These are phyloP conservation scores for Spathaspora boniae DNA, from an alignment of 805 yeast species.

Conservation along the genomic window DNA sequence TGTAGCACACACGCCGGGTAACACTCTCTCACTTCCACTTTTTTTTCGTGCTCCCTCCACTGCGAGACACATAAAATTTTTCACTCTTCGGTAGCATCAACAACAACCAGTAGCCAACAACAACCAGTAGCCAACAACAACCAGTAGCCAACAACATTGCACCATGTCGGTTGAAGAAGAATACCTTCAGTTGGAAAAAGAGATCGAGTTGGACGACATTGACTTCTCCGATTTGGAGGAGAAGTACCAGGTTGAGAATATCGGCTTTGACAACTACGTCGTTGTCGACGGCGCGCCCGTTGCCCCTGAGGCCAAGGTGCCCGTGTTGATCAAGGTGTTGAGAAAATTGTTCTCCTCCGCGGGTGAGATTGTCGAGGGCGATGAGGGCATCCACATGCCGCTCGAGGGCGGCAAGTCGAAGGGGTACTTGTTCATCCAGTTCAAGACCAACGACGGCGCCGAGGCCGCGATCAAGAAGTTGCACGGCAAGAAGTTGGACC, in stretches of 20 bases:
- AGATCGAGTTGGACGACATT: slow-evolving; percentile 47
- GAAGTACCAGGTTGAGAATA: slow-evolving; percentile 60
- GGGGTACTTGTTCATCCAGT: slow-evolving; percentile 86
- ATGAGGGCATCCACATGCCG: slow-evolving; percentile 78
- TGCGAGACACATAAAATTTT: neutral
- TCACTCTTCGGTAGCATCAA: no score
- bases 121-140: no score
- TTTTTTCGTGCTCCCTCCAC: neutral
- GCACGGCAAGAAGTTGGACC: slow-evolving; percentile 89
- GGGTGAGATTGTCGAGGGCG: slow-evolving; percentile 62
- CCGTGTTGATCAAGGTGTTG: slow-evolving; percentile 79
- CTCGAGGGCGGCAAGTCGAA: slow-evolving; percentile 72
- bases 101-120: no score
- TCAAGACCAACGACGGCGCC: slow-evolving; percentile 62
- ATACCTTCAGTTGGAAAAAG: slow-evolving; percentile 32
- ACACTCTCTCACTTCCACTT: slow-evolving; percentile 1
- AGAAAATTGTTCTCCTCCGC: slow-evolving; percentile 72
- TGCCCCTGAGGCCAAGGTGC: slow-evolving; percentile 86
- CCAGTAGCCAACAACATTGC: no score
- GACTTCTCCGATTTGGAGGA: slow-evolving; percentile 85
- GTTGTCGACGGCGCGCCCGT: slow-evolving; percentile 95
- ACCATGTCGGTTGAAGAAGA: slow-evolving; percentile 19
- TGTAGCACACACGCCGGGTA: slow-evolving; percentile 1
- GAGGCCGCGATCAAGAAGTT: slow-evolving; percentile 74
- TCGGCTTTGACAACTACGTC: slow-evolving; percentile 69